Conservation (phyloP, 768 basidiomycete species). For the Suillus placidus region DNA sequence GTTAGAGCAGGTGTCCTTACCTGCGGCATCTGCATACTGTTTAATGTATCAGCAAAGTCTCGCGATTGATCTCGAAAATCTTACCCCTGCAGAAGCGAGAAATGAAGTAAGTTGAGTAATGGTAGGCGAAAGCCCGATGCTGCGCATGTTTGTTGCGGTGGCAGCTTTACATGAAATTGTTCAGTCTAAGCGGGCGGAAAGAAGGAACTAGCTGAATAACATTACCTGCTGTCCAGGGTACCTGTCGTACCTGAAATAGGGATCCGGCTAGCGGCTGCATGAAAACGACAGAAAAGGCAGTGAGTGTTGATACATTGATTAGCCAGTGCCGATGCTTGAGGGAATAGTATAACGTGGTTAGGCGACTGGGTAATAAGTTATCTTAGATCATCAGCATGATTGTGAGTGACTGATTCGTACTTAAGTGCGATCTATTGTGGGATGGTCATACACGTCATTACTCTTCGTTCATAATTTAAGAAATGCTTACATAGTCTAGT, state of each 20-base stretch:
- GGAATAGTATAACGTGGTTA: constrained; percentile 46
- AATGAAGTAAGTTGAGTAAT: constrained; percentile 52
- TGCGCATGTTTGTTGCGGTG: constrained; percentile 43
- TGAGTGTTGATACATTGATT: constrained; percentile 53
- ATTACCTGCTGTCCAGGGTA: constrained; percentile 25
- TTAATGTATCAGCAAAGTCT: constrained; percentile 28
- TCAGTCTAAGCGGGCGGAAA: constrained; percentile 39
- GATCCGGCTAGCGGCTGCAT: constrained; percentile 61
- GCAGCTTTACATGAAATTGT: constrained; percentile 30
- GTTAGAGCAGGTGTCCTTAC: constrained; percentile 14
- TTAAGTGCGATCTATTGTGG: constrained; percentile 44
- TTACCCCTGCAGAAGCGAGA: constrained; percentile 59
- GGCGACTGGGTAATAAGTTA: constrained; percentile 38
- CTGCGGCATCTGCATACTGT: constrained; percentile 36
- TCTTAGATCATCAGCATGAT: constrained; percentile 9
- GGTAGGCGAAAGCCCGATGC: constrained; percentile 49
- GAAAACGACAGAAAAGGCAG: constrained; percentile 46
- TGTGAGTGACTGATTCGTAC: constrained; percentile 28
- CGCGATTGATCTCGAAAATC: constrained; percentile 18
- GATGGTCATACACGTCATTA: not conserved
- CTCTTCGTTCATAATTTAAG: not conserved
- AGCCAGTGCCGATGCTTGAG: constrained; percentile 56
- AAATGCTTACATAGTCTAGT: constrained; percentile 59
- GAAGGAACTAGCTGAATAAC: constrained; percentile 40
- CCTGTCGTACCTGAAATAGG: constrained; percentile 31